phyloP scores from a whole-genome alignment of 805 yeast genomes.

The Candida rishiriensis region DNA sequence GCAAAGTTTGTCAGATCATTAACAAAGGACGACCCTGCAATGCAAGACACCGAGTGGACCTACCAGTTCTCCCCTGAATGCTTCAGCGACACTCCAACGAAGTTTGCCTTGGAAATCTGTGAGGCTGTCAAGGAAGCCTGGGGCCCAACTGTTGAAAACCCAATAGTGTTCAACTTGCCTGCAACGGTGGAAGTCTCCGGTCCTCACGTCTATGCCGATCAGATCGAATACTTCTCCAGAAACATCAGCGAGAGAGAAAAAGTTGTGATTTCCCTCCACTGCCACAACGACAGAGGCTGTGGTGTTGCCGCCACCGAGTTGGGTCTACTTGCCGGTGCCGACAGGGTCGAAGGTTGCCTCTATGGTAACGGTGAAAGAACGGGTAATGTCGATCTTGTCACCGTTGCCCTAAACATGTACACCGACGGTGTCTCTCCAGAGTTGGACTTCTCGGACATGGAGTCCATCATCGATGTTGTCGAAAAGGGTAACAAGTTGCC shows the following conservation, averaged over 20 bases:
- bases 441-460: slow-evolving; percentile 66
- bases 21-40: slow-evolving; percentile 69
- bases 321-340: slow-evolving; percentile 79
- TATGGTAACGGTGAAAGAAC: slow-evolving; percentile 85
- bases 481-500: slow-evolving; percentile 78
- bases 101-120: slow-evolving; percentile 70
- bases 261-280: slow-evolving; percentile 64
- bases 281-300: slow-evolving; percentile 80
- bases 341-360: slow-evolving; percentile 78
- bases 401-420: slow-evolving; percentile 72
- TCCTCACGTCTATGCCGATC: slow-evolving; percentile 77
- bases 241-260: slow-evolving; percentile 69
- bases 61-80: slow-evolving; percentile 78
- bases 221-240: slow-evolving; percentile 67
- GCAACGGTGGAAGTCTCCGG: slow-evolving; percentile 77
- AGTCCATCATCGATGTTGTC: slow-evolving; percentile 59
- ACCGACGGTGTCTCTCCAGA: slow-evolving; percentile 73
- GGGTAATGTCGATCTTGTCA: slow-evolving; percentile 75
- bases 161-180: slow-evolving; percentile 74
- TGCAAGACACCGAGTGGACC: slow-evolving; percentile 61
- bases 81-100: slow-evolving; percentile 70
- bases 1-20: slow-evolving; percentile 62
- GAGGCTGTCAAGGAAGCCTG: slow-evolving; percentile 76
- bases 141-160: slow-evolving; percentile 73
- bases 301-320: slow-evolving; percentile 81